Base-by-base conservation (phyloP, 306 rosid species). In the Lathyrus aphaca region DNA sequence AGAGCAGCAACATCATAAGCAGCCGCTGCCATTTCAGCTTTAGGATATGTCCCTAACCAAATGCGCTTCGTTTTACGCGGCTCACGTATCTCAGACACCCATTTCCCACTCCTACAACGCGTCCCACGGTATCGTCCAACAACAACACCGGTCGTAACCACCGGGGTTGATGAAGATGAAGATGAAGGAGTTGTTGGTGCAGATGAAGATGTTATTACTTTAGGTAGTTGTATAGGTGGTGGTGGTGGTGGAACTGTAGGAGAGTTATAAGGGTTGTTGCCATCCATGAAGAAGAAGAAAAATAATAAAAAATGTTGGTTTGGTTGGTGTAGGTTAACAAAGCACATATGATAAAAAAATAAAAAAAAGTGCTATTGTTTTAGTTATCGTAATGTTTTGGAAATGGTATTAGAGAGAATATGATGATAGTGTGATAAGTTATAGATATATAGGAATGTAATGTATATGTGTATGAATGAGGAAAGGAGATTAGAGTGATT, bases 31-130 rank as follows among this genome's bases (percentile, higher is more conserved):
- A 90, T 94, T 30, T 94, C 97, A 0, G 97, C 78, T 1, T 82
- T 80, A 0, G 92, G 84, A 58, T 90, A 91, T 0, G 99, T 94
- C 0, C 99, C 99, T 0, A 94, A 94, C 99, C 99, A 94, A 61
- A 94, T 88, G 74, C 99, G 90, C 10, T 82, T 87, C 6, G 95
- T 73, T 67, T 94, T 91, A 35, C 95, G 90, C 10, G 99, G 99
- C 89, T 94, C 96, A 0, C 99, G 76, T 59, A 94, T 94, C 79
- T 94, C 99, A 1, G 97, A 94, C 23, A 91, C 99, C 99, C 99
- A 94, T 51, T 94, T 94, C 3, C 99, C 92, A 27, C 95, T 83
- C 71, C 99, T 83, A 69, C 69, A 39, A 4, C 99, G 83, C 21
- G 89, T 83, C 0, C 99, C 99, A 3, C 95, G 46, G 79, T 78